Base-by-base conservation (phyloP, 352 stramenopile species). In the Globisporangium lucens region DNA sequence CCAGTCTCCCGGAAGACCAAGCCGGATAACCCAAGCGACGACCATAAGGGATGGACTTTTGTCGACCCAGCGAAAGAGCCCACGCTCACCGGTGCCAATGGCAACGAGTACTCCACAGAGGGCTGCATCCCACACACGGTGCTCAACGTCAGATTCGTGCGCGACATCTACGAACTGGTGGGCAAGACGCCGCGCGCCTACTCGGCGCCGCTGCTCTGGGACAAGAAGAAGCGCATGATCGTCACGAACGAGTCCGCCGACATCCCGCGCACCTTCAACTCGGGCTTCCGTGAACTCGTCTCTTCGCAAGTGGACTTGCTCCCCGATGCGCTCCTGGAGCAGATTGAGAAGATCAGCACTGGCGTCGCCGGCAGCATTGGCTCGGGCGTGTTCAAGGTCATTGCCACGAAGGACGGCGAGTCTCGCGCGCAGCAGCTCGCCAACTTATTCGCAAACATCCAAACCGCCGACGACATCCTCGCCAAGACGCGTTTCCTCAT, bases 221-320 rank as follows among this genome's bases (percentile, higher is more conserved):
- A 95, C 79, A 78, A 74, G 47, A 79, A 83, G 74, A 77, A 64
- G 30, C 60, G 77, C 13, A 80, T 73, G 36, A 95, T 96, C 67
- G 83, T 97, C 4, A 88, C 73, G 30, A 94, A 93, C 67, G 84
- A 96, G 71, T 91, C 78, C 43, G 79, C 75, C 52, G 67, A 75
- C 22, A 94, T 97, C 56, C 74, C 96, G 43, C 76, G 83, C 41
- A 85, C 91, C 62, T 64, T 97, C 10, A 70, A 74, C 61, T 63
- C 47, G 20, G 77, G 65, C 17, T 87, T 89, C 47, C 75, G 84
- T 53, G 70, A 78, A 20, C 65, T 77, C 6, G 69, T 77, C 41
- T 52, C 77, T 33, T 74, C 68, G 27, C 63, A 65, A 13, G 77
- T 62, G 20, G 68, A 85, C 38, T 59, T 92, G 35, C 83, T 81